Conservation (phyloP, 129 eudicot species). For the Gnaphalium uliginosum region DNA sequence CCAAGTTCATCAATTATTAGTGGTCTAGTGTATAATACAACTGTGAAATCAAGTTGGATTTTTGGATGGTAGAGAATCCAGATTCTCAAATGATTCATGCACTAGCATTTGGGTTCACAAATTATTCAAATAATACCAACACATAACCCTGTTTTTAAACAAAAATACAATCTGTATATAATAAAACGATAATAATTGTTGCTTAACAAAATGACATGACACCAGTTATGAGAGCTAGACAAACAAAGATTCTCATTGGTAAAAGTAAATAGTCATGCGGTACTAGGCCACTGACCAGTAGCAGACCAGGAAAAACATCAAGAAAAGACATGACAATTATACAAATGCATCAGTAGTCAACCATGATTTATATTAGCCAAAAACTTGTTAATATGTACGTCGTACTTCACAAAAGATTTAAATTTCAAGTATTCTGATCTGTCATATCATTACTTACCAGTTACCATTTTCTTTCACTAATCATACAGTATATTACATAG, state of each 20-base stretch:
- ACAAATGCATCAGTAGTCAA: constrained; percentile 1
- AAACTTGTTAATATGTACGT: background rate
- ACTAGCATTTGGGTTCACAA: constrained; percentile 9
- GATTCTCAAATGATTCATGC: background rate
- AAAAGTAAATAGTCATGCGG: background rate
- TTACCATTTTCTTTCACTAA: no score
- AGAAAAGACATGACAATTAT: background rate
- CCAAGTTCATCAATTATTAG: background rate
- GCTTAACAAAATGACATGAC: background rate
- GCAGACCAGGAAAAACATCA: background rate
- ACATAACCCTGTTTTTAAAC: background rate
- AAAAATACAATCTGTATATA: background rate
- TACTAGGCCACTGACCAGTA: background rate
- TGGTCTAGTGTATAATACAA: background rate
- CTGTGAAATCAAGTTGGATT: background rate
- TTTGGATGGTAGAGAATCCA: constrained; percentile 5
- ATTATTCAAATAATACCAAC: constrained; percentile 4
- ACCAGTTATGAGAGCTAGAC: background rate
- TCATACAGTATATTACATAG: no score
- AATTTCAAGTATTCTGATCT: no score
- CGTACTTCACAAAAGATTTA: no score
- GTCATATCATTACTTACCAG: no score
- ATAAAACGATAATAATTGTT: background rate
- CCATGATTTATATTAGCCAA: background rate
- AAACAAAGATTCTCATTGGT: constrained; percentile 17